Conservation (phyloP, 768 basidiomycete species). For the Artomyces pyxidatus region DNA sequence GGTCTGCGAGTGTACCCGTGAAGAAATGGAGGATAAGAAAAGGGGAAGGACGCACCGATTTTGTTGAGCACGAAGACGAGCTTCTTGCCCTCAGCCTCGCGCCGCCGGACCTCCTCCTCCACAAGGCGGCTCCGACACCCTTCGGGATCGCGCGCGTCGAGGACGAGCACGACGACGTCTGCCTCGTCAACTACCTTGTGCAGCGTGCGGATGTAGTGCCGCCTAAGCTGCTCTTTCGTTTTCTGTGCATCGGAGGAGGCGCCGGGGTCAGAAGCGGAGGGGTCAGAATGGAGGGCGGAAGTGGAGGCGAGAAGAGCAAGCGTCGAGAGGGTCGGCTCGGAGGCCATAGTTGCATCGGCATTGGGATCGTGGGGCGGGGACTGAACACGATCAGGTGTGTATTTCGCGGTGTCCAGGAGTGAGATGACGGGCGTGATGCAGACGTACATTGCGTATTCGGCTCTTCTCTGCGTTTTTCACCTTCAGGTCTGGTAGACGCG, state of each 20-base stretch:
- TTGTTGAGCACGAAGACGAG: slow-evolving; percentile 95
- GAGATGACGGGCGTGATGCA: background rate
- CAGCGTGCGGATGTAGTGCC: slow-evolving; percentile 69
- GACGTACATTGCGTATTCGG: slow-evolving; percentile 34
- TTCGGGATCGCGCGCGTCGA: slow-evolving; percentile 94
- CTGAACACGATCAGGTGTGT: background rate
- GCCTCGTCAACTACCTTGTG: slow-evolving; percentile 91
- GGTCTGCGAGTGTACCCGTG: slow-evolving; percentile 42
- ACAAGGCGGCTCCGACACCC: slow-evolving; percentile 88
- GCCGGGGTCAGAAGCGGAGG: slow-evolving; percentile 27
- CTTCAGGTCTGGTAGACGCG: slow-evolving; percentile 72
- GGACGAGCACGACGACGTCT: slow-evolving; percentile 82
- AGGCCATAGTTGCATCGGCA: slow-evolving; percentile 62
- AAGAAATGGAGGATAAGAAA: background rate
- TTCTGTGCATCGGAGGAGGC: slow-evolving; percentile 26
- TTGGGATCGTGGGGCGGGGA: slow-evolving; percentile 26
- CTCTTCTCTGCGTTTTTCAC: slow-evolving; percentile 44
- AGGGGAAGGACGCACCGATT: slow-evolving; percentile 54
- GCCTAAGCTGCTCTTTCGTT: slow-evolving; percentile 63
- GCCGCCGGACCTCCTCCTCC: slow-evolving; percentile 85
- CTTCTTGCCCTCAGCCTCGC: slow-evolving; percentile 85
- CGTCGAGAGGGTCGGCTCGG: slow-evolving; percentile 61
- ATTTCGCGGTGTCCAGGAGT: background rate
- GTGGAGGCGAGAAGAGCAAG: slow-evolving; percentile 43
- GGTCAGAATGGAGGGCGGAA: slow-evolving; percentile 22